Base-by-base conservation (phyloP, 2,329 filamentous ascomycete species). In the Zymoseptoria crescenta region DNA sequence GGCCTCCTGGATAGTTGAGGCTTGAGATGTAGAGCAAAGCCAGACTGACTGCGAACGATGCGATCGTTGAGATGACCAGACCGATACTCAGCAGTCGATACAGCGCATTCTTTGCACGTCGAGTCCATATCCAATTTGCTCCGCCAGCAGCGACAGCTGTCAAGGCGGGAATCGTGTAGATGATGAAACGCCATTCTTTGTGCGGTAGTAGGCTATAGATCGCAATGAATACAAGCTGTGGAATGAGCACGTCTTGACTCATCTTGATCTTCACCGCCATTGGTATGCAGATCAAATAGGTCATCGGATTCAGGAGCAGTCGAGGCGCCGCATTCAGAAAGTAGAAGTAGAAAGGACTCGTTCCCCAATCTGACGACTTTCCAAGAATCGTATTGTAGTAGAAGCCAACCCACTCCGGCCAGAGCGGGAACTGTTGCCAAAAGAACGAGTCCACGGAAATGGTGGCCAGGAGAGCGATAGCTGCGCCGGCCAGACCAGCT, bases 151-250 rank as follows among this genome's bases (percentile, higher is more conserved):
- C 87, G 2, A 87, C 83, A 9, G 87, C 87, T 0, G 92, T 96
- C 29, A 97, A 77, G 0, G 87, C 81, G 0, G 94, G 94, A 24
- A 96, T 80, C 56, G 85, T 81, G 75, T 97, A 97, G 68, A 97
- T 85, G 66, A 99, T 87, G 78, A 99, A 99, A 19, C 94, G 88
- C 72, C 91, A 88, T 76, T 99, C 94, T 73, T 99, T 99, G 77
- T 99, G 94, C 0, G 93, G 92, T 62, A 96, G 88, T 55, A 91
- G 68, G 63, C 91, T 96, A 78, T 96, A 97, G 50, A 95, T 74
- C 4, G 81, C 81, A 20, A 95, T 80, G 73, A 92, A 99, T 29
- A 82, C 73, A 1, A 95, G 65, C 8, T 83, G 81, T 0, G 94
- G 91, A 2, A 87, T 67, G 3, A 89, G 67, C 8, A 85, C 74